A percentile compares a stretch with the other conserved stretches of the same genome.
Evolutionary conservation across 192 early-diverging fungal genomes (phyloP).

Genomic region (Gamsiella multidivaricata): DNA sequence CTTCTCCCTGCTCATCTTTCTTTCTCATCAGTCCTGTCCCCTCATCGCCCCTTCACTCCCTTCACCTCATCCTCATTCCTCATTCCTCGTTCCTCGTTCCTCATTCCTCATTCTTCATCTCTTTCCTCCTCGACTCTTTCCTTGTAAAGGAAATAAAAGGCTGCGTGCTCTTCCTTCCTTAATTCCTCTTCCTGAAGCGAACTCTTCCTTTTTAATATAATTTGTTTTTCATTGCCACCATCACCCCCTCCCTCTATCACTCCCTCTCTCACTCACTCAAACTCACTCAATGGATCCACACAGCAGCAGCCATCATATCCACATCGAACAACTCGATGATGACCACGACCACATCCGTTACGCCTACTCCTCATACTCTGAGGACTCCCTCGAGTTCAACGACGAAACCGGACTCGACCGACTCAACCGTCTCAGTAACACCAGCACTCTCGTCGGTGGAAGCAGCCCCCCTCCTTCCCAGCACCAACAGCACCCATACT

Average conservation of each 20-base stretch:
- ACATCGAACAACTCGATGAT: slow-evolving; percentile 26
- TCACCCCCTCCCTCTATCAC: not conserved
- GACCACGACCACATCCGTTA: not conserved
- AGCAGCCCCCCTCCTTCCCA: slow-evolving; percentile 2
- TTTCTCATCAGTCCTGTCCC: not conserved
- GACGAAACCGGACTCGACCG: slow-evolving; percentile 8
- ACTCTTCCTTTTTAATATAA: not conserved
- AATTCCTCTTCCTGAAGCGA: too few relatives aligned
- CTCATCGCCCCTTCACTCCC: not conserved
- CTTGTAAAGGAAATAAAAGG: too few relatives aligned
- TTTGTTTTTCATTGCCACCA: not conserved
- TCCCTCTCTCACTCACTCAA: not conserved
- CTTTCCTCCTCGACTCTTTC: not conserved
- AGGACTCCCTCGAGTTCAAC: slow-evolving; percentile 20
- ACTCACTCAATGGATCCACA: not conserved
- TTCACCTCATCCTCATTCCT: not conserved
- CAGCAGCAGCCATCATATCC: slow-evolving; percentile 23
- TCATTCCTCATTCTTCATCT: not conserved
- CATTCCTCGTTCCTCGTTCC: not conserved
- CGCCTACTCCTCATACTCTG: slow-evolving; percentile 7
- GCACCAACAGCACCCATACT: slow-evolving; percentile 2
- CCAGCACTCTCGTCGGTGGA: slow-evolving; percentile 30
- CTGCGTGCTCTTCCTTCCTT: not conserved
- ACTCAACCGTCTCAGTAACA: slow-evolving; percentile 25
- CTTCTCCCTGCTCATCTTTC: too few relatives aligned